phyloP scores from a whole-genome alignment of 2,329 filamentous ascomycete species.

The Fusarium falciforme region DNA sequence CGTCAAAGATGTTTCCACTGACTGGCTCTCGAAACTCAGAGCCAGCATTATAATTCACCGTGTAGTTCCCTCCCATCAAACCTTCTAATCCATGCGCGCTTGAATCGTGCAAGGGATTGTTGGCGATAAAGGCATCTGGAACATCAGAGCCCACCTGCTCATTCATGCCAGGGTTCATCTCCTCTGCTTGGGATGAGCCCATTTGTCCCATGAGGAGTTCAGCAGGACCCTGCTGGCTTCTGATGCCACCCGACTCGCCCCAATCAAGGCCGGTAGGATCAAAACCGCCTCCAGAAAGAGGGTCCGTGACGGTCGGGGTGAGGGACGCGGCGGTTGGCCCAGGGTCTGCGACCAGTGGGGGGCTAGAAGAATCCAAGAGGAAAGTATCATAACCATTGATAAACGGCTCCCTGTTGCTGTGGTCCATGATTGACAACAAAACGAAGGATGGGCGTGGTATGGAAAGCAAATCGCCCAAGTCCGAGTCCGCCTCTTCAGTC shows the following conservation, averaged over 20 bases:
- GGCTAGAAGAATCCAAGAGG: not conserved
- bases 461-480: not conserved
- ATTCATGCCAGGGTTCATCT: not conserved
- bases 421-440: not conserved
- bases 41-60: not conserved
- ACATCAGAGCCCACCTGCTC: not conserved
- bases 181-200: not conserved
- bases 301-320: not conserved
- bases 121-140: not conserved
- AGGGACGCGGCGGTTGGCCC: not conserved
- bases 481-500: not conserved
- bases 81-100: not conserved
- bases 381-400: not conserved
- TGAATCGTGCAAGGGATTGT: not conserved
- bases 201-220: not conserved
- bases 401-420: not conserved
- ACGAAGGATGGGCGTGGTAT: not conserved
- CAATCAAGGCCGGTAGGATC: not conserved
- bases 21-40: not conserved
- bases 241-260: not conserved
- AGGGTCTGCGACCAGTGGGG: not conserved
- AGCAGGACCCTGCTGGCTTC: not conserved
- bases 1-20: not conserved
- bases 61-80: not conserved
- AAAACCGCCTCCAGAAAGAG: not conserved